Evolutionary conservation across 2,329 filamentous ascomycete species (phyloP), one percentile per base, ranked within the genome.

Genomic region (Calonectria pauciramosa): DNA sequence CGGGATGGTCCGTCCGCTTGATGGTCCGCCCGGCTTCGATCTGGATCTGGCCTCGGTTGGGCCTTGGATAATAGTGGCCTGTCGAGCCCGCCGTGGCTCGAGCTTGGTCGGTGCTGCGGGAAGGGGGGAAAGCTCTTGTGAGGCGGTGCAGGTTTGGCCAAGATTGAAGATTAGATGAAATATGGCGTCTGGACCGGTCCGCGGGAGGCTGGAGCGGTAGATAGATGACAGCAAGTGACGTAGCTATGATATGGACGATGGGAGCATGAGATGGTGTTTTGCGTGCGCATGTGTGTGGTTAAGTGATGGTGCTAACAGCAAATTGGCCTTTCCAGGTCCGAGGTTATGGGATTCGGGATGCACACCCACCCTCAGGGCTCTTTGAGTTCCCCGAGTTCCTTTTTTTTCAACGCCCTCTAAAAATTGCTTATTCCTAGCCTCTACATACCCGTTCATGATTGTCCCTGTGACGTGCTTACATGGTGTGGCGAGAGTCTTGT

Each of bases 1-100:
- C 80, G 73, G 70, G 73, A 63, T 71, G 79, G 79, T 75, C 79
- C 78, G 78, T 80, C 76, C 76, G 59, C 77, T 59, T 72, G 76
- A 23, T 72, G 69, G 73, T 51, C 72, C 72, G 76, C 73, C 76
- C 72, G 76, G 76, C 76, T 79, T 80, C 77, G 77, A 79, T 80
- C 79, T 80, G 76, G 74, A 80, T 80, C 79, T 78, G 73, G 75
- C 65, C 76, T 73, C 54, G 73, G 74, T 23, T 47, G 44, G 60
- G 73, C 79, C 72, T 71, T 69, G 63, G 28, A 66, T 44, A 75
- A 9, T 52, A 47, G 71, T 71, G 68, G 63, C 70, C 75, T 80
- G 73, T 75, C 44, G 72, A 73, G 44, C 49, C 67, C 30, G 71
- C 66, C 69, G 70, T 79, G 76, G 76, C 78, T 80, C 77, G 69